Evolutionary conservation across 176 grass and related monocot species (phyloP).

Genomic region (Musa troglodytarum): DNA sequence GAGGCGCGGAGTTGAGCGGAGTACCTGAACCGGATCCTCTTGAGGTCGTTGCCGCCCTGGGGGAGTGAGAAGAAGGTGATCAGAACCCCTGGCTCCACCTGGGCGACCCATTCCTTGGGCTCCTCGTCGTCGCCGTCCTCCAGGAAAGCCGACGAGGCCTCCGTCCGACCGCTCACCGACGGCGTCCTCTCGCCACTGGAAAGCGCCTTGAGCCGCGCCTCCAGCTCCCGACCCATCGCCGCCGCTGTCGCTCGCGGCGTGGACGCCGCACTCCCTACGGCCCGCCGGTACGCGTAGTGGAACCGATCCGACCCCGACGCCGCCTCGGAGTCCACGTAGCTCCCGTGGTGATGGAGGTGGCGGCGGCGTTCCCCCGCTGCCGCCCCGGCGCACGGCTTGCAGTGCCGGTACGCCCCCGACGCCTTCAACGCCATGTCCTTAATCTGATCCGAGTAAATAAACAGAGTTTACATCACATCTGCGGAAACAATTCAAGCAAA

Average conservation of each 20-base stretch:
- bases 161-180: slow-evolving; percentile 66
- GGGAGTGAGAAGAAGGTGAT: slow-evolving; percentile 84
- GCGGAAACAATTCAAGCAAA: not conserved
- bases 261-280: slow-evolving; percentile 26
- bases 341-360: slow-evolving; percentile 42
- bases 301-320: slow-evolving; percentile 48
- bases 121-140: slow-evolving; percentile 46
- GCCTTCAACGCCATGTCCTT: slow-evolving; percentile 91
- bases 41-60: slow-evolving; percentile 86
- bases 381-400: slow-evolving; percentile 77
- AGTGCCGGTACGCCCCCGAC: slow-evolving; percentile 88
- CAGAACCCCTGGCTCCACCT: slow-evolving; percentile 89
- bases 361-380: slow-evolving; percentile 27
- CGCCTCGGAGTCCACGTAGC: slow-evolving; percentile 50
- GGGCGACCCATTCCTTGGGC: slow-evolving; percentile 84
- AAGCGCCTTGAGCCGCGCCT: slow-evolving; percentile 9
- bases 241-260: slow-evolving; percentile 33
- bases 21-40: slow-evolving; percentile 93
- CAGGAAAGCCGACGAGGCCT: slow-evolving; percentile 9
- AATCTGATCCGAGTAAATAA: slow-evolving; percentile 38
- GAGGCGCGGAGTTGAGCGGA: not conserved
- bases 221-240: slow-evolving; percentile 11
- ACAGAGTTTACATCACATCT: not conserved
- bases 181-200: slow-evolving; percentile 69
- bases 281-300: slow-evolving; percentile 39